phyloP scores from a whole-genome alignment of 352 stramenopile genomes.

The Phytophthora pseudosyringae region DNA sequence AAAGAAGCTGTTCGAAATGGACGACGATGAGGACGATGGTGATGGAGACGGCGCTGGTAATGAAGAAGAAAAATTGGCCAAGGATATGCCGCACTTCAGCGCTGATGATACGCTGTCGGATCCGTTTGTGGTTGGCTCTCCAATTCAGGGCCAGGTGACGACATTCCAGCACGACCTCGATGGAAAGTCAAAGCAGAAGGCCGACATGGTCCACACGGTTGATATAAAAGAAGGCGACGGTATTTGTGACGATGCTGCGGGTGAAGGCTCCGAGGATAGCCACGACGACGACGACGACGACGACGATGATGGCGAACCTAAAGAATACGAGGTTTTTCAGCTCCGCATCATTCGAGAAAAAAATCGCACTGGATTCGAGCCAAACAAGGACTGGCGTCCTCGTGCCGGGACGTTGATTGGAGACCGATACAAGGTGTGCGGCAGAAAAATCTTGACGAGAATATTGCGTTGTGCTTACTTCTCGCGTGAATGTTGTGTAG shows the following conservation, averaged over 20 bases:
- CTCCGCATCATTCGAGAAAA: conserved; percentile 80
- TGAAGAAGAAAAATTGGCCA: conserved; percentile 19
- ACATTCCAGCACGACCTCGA: conserved; percentile 42
- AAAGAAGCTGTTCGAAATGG: conserved; percentile 70
- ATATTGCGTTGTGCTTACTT: conserved; percentile 5
- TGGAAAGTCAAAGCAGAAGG: conserved; percentile 32
- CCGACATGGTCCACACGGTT: conserved; percentile 36
- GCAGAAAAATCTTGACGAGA: not conserved
- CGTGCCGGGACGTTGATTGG: conserved; percentile 63
- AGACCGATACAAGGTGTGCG: conserved; percentile 64
- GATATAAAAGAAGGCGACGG: conserved; percentile 41
- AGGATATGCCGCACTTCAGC: conserved; percentile 23
- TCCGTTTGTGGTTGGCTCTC: conserved; percentile 27
- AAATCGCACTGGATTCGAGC: conserved; percentile 83
- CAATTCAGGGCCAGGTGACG: conserved; percentile 28
- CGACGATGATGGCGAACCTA: conserved; percentile 43
- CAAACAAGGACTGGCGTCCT: conserved; percentile 77
- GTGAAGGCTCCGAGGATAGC: conserved; percentile 44
- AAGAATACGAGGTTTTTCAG: conserved; percentile 75
- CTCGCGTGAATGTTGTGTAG: conserved; percentile 31
- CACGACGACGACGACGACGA: conserved; percentile 48
- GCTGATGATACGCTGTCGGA: conserved; percentile 12
- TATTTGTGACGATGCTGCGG: conserved; percentile 20
- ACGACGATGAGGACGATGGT: conserved; percentile 40
- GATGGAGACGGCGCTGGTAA: conserved; percentile 20